Conservation (phyloP, 495 filamentous ascomycete species). For the Podospora appendiculata region DNA sequence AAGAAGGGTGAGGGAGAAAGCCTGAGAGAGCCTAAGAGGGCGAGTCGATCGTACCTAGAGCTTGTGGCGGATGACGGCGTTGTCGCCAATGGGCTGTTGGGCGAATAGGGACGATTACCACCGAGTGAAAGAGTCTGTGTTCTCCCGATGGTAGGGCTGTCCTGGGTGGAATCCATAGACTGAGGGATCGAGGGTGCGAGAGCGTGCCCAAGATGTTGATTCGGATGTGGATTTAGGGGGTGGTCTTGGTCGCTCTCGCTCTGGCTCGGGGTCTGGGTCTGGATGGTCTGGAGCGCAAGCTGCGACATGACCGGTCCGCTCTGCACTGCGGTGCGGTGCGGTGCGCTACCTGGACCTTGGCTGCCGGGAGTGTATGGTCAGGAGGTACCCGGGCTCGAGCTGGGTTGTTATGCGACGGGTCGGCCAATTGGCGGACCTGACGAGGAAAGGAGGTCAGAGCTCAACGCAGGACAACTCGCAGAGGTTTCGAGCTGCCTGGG, state of each 20-base stretch:
- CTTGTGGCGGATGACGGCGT: conserved; percentile 11
- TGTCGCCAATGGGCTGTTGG: conserved; percentile 18
- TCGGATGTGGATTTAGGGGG: conserved; percentile 14
- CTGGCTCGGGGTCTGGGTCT: conserved; percentile 17
- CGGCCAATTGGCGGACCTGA: conserved; percentile 1
- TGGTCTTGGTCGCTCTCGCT: too few relatives aligned
- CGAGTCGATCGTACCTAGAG: conserved; percentile 17
- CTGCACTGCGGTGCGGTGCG: too few relatives aligned
- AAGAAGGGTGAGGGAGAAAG: not conserved
- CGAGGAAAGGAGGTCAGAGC: conserved; percentile 24
- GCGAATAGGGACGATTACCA: conserved; percentile 8
- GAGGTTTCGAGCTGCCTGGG: conserved; percentile 40
- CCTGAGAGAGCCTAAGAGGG: not conserved
- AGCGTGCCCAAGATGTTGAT: conserved; percentile 17
- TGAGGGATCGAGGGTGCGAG: conserved; percentile 11
- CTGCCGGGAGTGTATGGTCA: too few relatives aligned
- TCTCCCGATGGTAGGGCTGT: conserved; percentile 32
- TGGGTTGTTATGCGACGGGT: not conserved
- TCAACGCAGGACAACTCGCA: conserved; percentile 30
- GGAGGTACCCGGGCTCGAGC: too few relatives aligned
- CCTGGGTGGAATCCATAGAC: conserved; percentile 24
- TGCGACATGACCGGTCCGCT: conserved; percentile 34
- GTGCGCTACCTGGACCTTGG: too few relatives aligned
- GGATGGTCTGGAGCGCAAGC: conserved; percentile 31
- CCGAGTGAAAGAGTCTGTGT: conserved; percentile 12